Evolutionary conservation across 768 basidiomycete genomes (phyloP).

Genomic region (Candolleomyces eurysporus): DNA sequence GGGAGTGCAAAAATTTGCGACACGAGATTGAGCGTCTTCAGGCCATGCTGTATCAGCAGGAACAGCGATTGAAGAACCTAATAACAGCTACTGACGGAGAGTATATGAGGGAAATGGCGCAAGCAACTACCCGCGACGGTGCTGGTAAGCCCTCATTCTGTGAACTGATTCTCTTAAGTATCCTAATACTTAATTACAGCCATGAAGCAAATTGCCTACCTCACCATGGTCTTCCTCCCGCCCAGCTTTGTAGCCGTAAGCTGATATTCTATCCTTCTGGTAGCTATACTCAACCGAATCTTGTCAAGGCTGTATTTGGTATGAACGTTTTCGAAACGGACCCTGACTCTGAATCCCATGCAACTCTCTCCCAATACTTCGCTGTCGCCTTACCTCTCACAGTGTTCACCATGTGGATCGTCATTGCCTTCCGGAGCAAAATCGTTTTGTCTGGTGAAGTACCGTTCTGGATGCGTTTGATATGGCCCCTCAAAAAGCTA

Average conservation of each 20-base stretch:
- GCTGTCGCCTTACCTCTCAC: not conserved
- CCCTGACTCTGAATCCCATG: no score
- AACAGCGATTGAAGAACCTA: no score
- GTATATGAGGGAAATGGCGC: not conserved
- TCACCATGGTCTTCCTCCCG: conserved; percentile 62
- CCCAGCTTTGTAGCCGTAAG: conserved; percentile 51
- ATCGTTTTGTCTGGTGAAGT: not conserved
- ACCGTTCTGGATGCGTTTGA: not conserved
- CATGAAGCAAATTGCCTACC: conserved; percentile 59
- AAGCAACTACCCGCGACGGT: conserved; percentile 1
- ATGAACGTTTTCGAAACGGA: conserved; percentile 55
- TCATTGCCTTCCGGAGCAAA: not conserved
- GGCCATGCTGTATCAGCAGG: no score
- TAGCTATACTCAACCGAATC: not conserved
- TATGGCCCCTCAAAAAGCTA: not conserved
- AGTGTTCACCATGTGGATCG: not conserved
- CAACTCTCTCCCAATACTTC: no score
- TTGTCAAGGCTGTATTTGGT: conserved; percentile 48
- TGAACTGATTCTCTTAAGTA: not conserved
- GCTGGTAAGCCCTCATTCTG: not conserved
- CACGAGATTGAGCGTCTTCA: no score
- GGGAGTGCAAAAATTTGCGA: no score
- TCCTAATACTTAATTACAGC: conserved; percentile 14
- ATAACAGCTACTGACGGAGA: no score
- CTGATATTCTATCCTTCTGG: not conserved